Percentiles rank a stretch among this genome's conserved stretches.
Evolutionary conservation across 2,329 filamentous ascomycete species (phyloP).

Genomic region (Neopestalotiopsis rosae): DNA sequence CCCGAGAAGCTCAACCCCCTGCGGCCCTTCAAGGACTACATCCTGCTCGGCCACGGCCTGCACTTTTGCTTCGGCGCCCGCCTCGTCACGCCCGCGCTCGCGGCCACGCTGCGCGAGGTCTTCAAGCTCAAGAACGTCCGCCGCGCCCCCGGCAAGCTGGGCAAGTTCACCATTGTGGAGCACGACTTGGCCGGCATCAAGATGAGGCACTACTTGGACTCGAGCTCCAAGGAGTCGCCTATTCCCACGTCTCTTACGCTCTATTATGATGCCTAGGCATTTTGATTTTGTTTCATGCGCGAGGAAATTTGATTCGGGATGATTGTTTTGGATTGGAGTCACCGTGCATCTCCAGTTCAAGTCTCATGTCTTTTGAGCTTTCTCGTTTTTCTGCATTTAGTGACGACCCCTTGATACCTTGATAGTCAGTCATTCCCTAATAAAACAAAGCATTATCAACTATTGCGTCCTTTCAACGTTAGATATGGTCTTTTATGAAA

Average conservation of each 20-base stretch:
- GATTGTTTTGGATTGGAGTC: background rate
- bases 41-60: constrained; percentile 67
- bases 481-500: too few species aligned
- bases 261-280: constrained; percentile 15
- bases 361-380: too few species aligned
- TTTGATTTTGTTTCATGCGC: background rate
- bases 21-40: constrained; percentile 68
- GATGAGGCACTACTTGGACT: constrained; percentile 19
- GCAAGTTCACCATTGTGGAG: constrained; percentile 54
- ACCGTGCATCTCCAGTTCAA: background rate
- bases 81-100: constrained; percentile 65
- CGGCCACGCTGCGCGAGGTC: constrained; percentile 70
- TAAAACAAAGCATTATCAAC: too few species aligned
- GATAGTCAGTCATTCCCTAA: too few species aligned
- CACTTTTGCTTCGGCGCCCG: constrained; percentile 68
- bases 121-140: constrained; percentile 66
- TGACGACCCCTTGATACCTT: too few species aligned
- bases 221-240: constrained; percentile 20
- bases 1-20: constrained; percentile 66
- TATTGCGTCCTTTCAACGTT: too few species aligned
- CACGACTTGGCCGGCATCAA: constrained; percentile 18
- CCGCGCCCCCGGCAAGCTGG: constrained; percentile 66
- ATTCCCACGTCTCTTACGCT: constrained; percentile 19
- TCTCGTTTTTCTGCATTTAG: background rate
- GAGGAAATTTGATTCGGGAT: too few species aligned